Evolutionary conservation across 176 grass and related monocot genomes (phyloP).

Genomic region (Metroxylon sagu): DNA sequence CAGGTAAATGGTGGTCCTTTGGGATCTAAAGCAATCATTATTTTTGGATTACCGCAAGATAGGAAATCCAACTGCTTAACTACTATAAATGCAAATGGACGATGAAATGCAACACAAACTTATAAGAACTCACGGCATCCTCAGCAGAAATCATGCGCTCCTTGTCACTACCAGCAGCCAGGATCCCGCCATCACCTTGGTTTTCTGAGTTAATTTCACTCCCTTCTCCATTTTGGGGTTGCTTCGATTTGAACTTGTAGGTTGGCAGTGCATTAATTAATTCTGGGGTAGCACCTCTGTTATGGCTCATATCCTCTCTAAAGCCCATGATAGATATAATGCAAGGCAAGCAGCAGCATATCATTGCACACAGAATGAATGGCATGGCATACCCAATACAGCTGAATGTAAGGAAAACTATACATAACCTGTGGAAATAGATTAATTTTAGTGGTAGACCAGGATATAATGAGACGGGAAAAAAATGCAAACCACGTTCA

Average conservation of each 20-base stretch:
- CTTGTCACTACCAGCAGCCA: constrained; percentile 61
- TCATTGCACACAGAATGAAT: constrained; percentile 84
- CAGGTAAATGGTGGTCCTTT: too few relatives aligned
- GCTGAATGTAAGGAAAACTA: constrained; percentile 84
- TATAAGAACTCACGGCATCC: constrained; percentile 48
- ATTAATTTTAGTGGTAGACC: neutral
- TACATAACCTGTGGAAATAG: constrained; percentile 62
- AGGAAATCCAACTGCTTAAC: too few relatives aligned
- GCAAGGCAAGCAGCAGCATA: constrained; percentile 92
- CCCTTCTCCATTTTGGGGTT: constrained; percentile 15
- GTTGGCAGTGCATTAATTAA: constrained; percentile 63
- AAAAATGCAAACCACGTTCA: neutral
- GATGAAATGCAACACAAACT: constrained; percentile 2
- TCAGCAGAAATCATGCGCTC: constrained; percentile 64
- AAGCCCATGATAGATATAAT: constrained; percentile 79
- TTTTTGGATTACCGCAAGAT: too few relatives aligned
- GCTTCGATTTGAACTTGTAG: constrained; percentile 70
- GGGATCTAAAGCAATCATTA: too few relatives aligned
- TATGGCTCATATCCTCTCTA: constrained; percentile 53
- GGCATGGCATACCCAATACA: constrained; percentile 81
- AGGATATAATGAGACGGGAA: neutral
- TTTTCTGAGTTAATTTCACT: constrained; percentile 28
- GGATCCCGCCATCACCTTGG: constrained; percentile 37
- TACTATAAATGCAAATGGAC: neutral
- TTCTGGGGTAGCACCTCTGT: constrained; percentile 59